These are phyloP conservation scores for Boletus eberwhitei DNA, from an alignment of 768 basidiomycete genomes.

Conservation along the genomic window DNA sequence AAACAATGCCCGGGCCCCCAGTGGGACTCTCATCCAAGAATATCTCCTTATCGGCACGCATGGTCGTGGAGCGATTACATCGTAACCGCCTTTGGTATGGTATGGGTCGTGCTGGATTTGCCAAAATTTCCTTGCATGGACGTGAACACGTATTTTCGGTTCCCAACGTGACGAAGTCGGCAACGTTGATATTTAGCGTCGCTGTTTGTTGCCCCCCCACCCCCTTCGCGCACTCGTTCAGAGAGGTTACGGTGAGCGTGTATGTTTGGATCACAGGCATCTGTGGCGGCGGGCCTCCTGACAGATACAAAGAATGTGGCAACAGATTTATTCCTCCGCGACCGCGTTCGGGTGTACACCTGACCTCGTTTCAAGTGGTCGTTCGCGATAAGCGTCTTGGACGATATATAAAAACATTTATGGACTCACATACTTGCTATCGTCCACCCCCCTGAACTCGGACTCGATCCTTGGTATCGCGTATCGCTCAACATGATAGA, in stretches of 20 bases:
- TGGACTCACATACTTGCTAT: background rate
- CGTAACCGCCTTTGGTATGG: slow-evolving; percentile 18
- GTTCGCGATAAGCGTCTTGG: slow-evolving; percentile 9
- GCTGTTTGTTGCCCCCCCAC: background rate
- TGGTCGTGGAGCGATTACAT: slow-evolving; percentile 2
- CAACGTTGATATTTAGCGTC: background rate
- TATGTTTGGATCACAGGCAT: background rate
- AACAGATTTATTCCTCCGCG: background rate
- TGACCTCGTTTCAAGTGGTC: background rate
- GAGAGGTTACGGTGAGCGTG: background rate
- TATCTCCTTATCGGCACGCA: slow-evolving; percentile 21
- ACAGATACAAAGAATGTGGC: background rate
- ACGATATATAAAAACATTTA: background rate
- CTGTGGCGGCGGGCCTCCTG: background rate
- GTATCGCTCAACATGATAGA: background rate
- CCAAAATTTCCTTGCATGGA: slow-evolving; percentile 14
- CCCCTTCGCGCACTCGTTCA: background rate
- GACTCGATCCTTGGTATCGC: background rate
- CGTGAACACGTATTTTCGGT: background rate
- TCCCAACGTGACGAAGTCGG: background rate
- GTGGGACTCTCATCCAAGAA: slow-evolving; percentile 13
- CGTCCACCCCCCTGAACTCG: background rate
- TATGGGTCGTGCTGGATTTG: slow-evolving; percentile 3
- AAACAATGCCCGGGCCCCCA: background rate
- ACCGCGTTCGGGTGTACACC: background rate